Base-by-base conservation (phyloP, 306 rosid species). In the Quercus ilex region DNA sequence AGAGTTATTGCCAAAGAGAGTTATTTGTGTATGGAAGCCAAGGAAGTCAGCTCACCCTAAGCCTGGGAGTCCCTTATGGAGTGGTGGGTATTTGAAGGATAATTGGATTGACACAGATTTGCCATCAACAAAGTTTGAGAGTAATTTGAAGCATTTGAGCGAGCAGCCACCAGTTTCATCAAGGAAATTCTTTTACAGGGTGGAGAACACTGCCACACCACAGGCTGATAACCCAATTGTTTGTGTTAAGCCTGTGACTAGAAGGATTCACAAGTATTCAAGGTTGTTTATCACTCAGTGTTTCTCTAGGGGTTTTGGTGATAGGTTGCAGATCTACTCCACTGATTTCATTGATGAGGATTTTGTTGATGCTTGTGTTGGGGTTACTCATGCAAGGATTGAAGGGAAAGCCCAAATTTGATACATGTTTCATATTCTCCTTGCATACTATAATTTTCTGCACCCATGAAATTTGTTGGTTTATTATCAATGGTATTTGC, bases 141-240 rank as follows among this genome's bases (percentile, higher is more conserved):
- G 91, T 25, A 94, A 94, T 69, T 43, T 91, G 86, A 87, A 94
- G 85, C 74, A 88, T 88, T 77, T 92, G 93, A 78, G 90, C 31
- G 87, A 90, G 73, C 97, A 92, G 17, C 80, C 90, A 1, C 82
- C 92, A 6, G 92, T 84, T 53, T 17, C 85, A 6, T 77, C 89
- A 0, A 85, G 99, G 78, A 91, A 88, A 18, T 94, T 75, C 82
- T 94, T 94, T 68, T 92, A 94, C 55, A 90, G 97, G 84, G 90
- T 94, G 84, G 97, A 94, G 92, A 94, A 94, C 73, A 94, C 97
- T 11, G 95, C 84, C n/a, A 94, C 97, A 0, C 97, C 99, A 0
- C 89, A 88, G 60, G 79, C 97, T 1, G 94, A 94, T 84, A 94
- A 92, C 38, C 97, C 95, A 0, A 74, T 92, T 20, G 11, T 92